Percentiles rank a stretch among this genome's conserved stretches.
Conservation (phyloP, 495 filamentous ascomycete species). For the Penicillium odoratum region DNA sequence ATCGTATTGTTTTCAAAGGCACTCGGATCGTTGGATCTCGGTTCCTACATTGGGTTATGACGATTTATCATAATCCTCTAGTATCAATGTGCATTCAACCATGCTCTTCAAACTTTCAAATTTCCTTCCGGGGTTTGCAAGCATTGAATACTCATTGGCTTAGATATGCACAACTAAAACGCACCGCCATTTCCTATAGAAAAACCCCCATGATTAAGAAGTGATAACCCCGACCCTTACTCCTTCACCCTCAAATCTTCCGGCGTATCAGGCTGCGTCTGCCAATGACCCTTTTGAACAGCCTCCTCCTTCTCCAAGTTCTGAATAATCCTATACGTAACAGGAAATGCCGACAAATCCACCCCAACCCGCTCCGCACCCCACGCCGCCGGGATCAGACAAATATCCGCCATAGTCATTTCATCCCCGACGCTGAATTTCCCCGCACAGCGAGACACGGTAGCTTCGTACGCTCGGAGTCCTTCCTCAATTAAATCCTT, state of each 20-base stretch:
- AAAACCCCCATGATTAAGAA: not conserved
- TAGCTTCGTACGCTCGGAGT: slow-evolving; percentile 48
- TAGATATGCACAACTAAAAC: too few species aligned
- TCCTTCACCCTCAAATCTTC: slow-evolving; percentile 39
- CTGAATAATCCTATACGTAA: slow-evolving; percentile 38
- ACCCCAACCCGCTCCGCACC: slow-evolving; percentile 50
- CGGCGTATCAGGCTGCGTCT: slow-evolving; percentile 48
- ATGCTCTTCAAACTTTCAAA: too few species aligned
- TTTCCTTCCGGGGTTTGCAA: too few species aligned
- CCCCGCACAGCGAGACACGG: slow-evolving; percentile 35
- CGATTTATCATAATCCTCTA: too few species aligned
- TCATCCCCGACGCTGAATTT: slow-evolving; percentile 51
- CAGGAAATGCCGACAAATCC: slow-evolving; percentile 41
- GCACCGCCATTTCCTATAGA: too few species aligned
- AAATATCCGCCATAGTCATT: slow-evolving; percentile 54
- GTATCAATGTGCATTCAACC: too few species aligned
- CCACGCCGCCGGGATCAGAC: slow-evolving; percentile 52
- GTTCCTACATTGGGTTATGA: too few species aligned
- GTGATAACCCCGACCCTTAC: not conserved
- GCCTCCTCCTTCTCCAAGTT: slow-evolving; percentile 37
- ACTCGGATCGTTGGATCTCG: too few species aligned
- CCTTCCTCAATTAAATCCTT: slow-evolving; percentile 43
- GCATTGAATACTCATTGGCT: too few species aligned
- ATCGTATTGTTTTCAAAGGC: too few species aligned
- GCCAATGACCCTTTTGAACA: slow-evolving; percentile 48